phyloP scores from a whole-genome alignment of 176 grass and related monocot genomes.

The Musa itinerans region DNA sequence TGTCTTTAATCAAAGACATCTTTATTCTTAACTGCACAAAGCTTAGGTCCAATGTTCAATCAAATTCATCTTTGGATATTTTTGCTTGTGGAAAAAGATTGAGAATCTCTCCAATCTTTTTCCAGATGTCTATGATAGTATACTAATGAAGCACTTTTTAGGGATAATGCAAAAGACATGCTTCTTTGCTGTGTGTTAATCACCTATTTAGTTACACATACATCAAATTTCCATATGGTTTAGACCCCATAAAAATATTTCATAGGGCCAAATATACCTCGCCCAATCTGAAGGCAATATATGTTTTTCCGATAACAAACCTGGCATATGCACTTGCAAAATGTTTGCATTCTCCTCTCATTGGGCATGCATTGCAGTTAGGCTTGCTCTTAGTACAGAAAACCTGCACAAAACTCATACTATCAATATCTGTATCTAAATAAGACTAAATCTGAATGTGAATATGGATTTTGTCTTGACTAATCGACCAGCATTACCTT shows the following conservation, averaged over 20 bases:
- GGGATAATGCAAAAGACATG: not conserved
- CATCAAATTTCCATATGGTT: not conserved
- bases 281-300: not conserved
- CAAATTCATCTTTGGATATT: not conserved
- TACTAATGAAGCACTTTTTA: not conserved
- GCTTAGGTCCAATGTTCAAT: not conserved
- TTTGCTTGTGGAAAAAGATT: not conserved
- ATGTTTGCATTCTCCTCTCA: conserved; percentile 91
- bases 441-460: conserved; percentile 4
- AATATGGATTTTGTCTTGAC: conserved; percentile 5
- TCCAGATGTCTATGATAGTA: not conserved
- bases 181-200: not conserved
- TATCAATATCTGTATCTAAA: not conserved
- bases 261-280: not conserved
- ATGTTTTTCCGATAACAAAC: conserved; percentile 17
- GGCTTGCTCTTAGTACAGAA: conserved; percentile 87
- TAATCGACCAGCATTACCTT: conserved; percentile 36
- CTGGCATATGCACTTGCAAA: conserved; percentile 90
- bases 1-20: not conserved
- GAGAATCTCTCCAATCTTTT: not conserved
- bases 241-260: not conserved
- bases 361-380: conserved; percentile 90
- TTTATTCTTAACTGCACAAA: not conserved
- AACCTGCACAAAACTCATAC: conserved; percentile 33
- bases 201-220: not conserved